Base-by-base conservation (phyloP, 257 asterid species). In the Solanum chilense region DNA sequence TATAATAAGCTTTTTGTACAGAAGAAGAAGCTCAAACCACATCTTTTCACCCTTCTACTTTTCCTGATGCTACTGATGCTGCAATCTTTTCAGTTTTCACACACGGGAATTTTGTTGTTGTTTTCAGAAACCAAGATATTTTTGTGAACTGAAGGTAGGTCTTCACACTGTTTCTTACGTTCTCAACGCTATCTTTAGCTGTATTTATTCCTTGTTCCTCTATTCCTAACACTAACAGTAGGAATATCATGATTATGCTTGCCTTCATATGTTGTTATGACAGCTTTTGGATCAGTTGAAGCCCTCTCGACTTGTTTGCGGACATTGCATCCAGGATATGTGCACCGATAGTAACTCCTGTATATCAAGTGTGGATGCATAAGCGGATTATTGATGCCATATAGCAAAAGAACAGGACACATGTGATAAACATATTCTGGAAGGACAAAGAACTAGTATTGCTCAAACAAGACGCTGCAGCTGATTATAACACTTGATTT, bases 291-390 rank as follows among this genome's bases (percentile, higher is more conserved):
- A 84, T 96, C 99, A 2, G 94, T 66, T 27, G 99, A 92, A 66
- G 99, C 94, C 89, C 99, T 94, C 91, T 96, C 99, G 0, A 96
- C 98, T 56, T 96, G 99, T 90, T 96, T 96, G 41, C 99, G 98
- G 9, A 96, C 99, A 39, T 91, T 95, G 93, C 99, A 96, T 85
- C 98, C 99, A 2, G 94, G 90, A 85, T 83, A 92, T 37, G 99
- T 95, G 84, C 99, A 96, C 78, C 95, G 93, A 90, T 96, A 96
- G 86, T 96, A 96, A 91, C 99, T 95, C 95, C 99, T 96, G 93
- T 76, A 87, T 75, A 66, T 14, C 83, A 66, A 29, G 78, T 27
- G 27, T 23, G 73, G 23, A 87, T 73, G 77, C 31, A 62, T 11
- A 62, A 62, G 29, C 31, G 2, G 64, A 56, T 18, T 18, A 56